Conservation (phyloP, 345 rosid species). For the Arabis hirsuta region DNA sequence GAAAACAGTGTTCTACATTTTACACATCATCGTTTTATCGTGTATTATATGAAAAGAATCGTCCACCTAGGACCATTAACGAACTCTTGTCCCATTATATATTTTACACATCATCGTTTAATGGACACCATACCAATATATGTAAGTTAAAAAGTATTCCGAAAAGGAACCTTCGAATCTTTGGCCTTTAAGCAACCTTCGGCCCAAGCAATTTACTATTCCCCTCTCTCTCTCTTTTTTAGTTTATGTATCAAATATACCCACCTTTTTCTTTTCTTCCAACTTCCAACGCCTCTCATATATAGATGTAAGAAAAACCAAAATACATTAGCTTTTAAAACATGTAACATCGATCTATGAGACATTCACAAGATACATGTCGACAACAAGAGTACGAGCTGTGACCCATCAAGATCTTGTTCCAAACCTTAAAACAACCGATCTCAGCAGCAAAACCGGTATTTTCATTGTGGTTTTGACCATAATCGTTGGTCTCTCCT, state of each 20-base stretch:
- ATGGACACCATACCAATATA: slow-evolving; percentile 9
- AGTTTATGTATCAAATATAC: neutral
- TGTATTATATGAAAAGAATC: slow-evolving; percentile 23
- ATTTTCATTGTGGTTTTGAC: slow-evolving; percentile 56
- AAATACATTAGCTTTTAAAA: slow-evolving; percentile 22
- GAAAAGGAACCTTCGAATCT: slow-evolving; percentile 60
- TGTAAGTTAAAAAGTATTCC: neutral
- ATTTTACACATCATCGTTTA: slow-evolving; percentile 33
- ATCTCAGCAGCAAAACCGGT: slow-evolving; percentile 74
- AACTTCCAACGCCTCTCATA: slow-evolving; percentile 15
- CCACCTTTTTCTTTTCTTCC: slow-evolving; percentile 28
- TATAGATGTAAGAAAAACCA: slow-evolving; percentile 14
- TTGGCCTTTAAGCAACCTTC: slow-evolving; percentile 91
- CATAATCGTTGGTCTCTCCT: slow-evolving; percentile 66
- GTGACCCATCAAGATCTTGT: slow-evolving; percentile 89
- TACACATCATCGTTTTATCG: neutral
- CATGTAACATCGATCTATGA: slow-evolving; percentile 24
- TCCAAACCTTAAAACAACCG: slow-evolving; percentile 55
- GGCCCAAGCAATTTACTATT: slow-evolving; percentile 70
- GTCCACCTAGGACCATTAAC: slow-evolving; percentile 25
- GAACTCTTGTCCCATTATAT: slow-evolving; percentile 26
- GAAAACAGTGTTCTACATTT: neutral
- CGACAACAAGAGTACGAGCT: slow-evolving; percentile 59
- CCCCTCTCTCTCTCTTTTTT: slow-evolving; percentile 23
- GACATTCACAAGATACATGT: slow-evolving; percentile 29